Evolutionary conservation across 495 filamentous ascomycete genomes (phyloP), one percentile per base, ranked within the genome.

Genomic region (Immersiella caudata): DNA sequence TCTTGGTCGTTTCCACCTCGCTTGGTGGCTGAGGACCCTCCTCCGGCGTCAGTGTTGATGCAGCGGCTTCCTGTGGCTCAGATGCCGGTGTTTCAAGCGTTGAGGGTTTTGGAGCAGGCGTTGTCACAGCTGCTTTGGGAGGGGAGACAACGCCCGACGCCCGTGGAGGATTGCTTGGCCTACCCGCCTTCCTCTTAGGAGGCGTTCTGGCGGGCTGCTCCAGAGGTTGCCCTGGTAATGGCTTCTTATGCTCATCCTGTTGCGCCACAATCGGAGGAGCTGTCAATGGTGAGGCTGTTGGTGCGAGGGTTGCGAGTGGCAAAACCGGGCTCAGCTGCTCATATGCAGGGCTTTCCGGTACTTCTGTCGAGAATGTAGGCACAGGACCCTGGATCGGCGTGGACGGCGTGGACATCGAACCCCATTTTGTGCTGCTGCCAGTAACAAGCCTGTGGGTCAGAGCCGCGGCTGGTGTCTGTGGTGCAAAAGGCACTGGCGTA

Each of bases 341-440:
- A 56, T 71, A 75, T 20, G 72, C 74, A 0, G 84, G 84, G 57
- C 79, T 81, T 36, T 36, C 51, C 36, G 75, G 69, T 36, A 76
- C 50, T 26, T 77, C 73, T 36, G 73, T 70, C 16, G 69, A 71
- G 46, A 71, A 36, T 0, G 76, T 76, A 7, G 60, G 54, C 20
- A 67, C 68, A 12, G 70, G n/a, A 6, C 68, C 71, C 14, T 60
- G 59, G 33, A 62, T 71, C 0, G 84, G 84, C 21, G 83, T 86
- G 20, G 83, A 81, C 4, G 82, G 79, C 0, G 80, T 82, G 18
- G 81, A 71, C 0, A 67, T 75, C 22, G 77, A 74, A 6, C 72
- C 78, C 84, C 84, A 86, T 70, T 79, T 82, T 1, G 84, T 87
- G 16, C 78, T 80, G 59, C 75, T 79, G 1, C 82, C 83, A 14